Evolutionary conservation across 208 protist species (phyloP).

Genomic region (Entamoeba invadens): DNA sequence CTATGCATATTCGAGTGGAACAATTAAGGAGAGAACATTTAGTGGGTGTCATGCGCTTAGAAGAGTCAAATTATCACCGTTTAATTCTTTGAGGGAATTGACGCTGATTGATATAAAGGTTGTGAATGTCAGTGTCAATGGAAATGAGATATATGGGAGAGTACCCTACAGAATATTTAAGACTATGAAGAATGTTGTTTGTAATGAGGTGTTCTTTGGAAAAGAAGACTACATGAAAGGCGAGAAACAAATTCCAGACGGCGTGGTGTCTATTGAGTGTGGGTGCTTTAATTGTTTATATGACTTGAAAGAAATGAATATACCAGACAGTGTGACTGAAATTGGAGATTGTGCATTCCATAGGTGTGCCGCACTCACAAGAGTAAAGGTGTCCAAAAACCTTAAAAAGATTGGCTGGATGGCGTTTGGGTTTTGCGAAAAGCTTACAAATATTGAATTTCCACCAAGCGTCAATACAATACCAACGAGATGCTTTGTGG

Average conservation of each 20-base stretch:
- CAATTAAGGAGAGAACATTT: not conserved
- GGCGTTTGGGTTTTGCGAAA: not conserved
- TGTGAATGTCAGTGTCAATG: not conserved
- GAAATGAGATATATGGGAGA: not conserved
- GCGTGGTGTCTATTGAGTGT: not conserved
- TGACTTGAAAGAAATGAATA: not conserved
- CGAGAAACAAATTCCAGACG: not conserved
- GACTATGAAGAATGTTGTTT: not conserved
- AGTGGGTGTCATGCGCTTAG: not conserved
- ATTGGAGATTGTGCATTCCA: not conserved
- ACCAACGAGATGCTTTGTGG: not conserved
- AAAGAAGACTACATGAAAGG: not conserved
- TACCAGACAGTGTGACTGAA: not conserved
- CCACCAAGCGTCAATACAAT: not conserved
- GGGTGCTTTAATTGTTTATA: not conserved
- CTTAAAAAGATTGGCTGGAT: not conserved
- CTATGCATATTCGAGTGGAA: not conserved
- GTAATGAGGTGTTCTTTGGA: not conserved
- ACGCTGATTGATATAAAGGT: not conserved
- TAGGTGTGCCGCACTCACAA: not conserved
- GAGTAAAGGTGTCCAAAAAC: not conserved
- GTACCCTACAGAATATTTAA: not conserved
- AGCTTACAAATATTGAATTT: not conserved
- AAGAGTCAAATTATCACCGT: not conserved
- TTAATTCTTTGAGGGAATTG: not conserved